Percentiles rank a stretch among this genome's conserved stretches.
phyloP scores from a whole-genome alignment of 1,139 yeast genomes.

The Wickerhamomyces sp. region DNA sequence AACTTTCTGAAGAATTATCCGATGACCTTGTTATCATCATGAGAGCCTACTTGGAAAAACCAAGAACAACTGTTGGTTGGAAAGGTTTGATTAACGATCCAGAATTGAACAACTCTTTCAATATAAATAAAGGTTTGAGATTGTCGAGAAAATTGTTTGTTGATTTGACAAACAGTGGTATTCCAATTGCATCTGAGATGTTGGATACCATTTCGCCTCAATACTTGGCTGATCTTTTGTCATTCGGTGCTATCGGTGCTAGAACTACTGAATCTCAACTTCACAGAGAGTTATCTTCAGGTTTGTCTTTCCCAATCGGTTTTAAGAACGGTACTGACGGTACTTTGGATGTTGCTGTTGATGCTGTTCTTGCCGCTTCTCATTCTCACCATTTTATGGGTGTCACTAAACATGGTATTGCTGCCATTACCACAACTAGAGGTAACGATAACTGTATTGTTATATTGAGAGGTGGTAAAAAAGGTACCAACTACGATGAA shows the following conservation, averaged over 20 bases:
- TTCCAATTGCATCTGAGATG: constrained; percentile 97
- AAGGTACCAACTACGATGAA: constrained; percentile 88
- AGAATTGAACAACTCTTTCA: constrained; percentile 85
- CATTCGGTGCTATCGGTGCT: constrained; percentile 98
- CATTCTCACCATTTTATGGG: constrained; percentile 95
- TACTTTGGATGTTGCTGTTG: constrained; percentile 85
- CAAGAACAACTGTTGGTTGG: constrained; percentile 99
- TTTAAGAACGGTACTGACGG: constrained; percentile 99
- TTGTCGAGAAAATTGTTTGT: constrained; percentile 82
- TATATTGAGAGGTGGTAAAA: constrained; percentile 92
- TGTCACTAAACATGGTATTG: constrained; percentile 93
- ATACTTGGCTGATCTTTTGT: constrained; percentile 82
- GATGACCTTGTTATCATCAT: constrained; percentile 79
- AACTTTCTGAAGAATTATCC: constrained; percentile 60
- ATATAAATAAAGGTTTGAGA: constrained; percentile 91
- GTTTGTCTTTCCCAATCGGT: constrained; percentile 95
- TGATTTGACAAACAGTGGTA: constrained; percentile 68
- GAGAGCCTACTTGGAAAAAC: constrained; percentile 98
- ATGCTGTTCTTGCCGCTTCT: constrained; percentile 89
- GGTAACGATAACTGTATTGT: constrained; percentile 89
- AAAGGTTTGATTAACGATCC: constrained; percentile 98
- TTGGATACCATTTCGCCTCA: constrained; percentile 98
- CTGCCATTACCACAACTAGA: constrained; percentile 92
- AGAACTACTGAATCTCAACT: constrained; percentile 98
- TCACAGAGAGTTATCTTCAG: constrained; percentile 96